Conservation (phyloP, 2,329 filamentous ascomycete genomes). For the Blastomyces percursus region DNA sequence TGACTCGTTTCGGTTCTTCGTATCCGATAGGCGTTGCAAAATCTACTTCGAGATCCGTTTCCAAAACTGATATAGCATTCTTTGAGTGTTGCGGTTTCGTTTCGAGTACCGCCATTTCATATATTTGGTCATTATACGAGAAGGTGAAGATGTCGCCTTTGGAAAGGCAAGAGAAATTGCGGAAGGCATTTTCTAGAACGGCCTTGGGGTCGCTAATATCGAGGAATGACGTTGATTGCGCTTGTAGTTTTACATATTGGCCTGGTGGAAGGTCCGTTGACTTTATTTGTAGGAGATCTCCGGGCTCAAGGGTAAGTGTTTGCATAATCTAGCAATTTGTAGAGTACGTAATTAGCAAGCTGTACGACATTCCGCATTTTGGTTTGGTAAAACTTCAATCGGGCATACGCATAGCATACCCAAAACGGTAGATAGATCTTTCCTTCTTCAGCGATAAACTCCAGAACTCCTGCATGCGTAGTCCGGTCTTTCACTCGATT, state of each 20-base stretch:
- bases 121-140: conserved; percentile 87
- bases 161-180: conserved; percentile 87
- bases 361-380: not conserved
- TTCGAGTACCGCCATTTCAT: conserved; percentile 85
- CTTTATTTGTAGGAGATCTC: conserved; percentile 89
- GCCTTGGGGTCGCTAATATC: conserved; percentile 97
- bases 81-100: conserved; percentile 76
- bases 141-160: conserved; percentile 95
- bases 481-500: conserved; percentile 71
- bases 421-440: conserved; percentile 93
- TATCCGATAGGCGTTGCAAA: conserved; percentile 93
- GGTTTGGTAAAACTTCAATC: not conserved
- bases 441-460: conserved; percentile 96
- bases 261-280: conserved; percentile 86
- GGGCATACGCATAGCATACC: conserved; percentile 42
- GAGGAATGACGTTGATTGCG: conserved; percentile 84
- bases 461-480: conserved; percentile 88
- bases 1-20: conserved; percentile 67
- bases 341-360: not conserved
- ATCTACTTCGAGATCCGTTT: conserved; percentile 93
- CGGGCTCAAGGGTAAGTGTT: conserved; percentile 76
- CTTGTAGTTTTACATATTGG: conserved; percentile 89
- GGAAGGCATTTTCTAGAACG: conserved; percentile 90
- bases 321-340: conserved; percentile 67
- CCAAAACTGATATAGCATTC: conserved; percentile 81